Conservation (phyloP, 345 rosid species). For the Citrus sinensis region DVS_A1.0 CM039163.1:43186501-43187000, state of each 20-base stretch:
- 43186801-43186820: background rate
- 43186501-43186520: slow-evolving; percentile 28
- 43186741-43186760: slow-evolving; percentile 54
- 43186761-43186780: slow-evolving; percentile 55
- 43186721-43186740: slow-evolving; percentile 74
- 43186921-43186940: background rate
- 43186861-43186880: background rate
- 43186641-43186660: background rate
- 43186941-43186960: background rate
- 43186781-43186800: slow-evolving; percentile 1
- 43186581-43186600: background rate
- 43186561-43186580: slow-evolving; percentile 34
- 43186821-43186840: background rate
- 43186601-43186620: slow-evolving; percentile 3
- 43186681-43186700: slow-evolving; percentile 75
- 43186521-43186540: slow-evolving; percentile 28
- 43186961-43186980: background rate
- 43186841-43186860: background rate
- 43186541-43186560: slow-evolving; percentile 29
- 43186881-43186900: slow-evolving; percentile 4
- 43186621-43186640: background rate
- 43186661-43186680: slow-evolving; percentile 64
- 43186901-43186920: background rate
- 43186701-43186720: slow-evolving; percentile 71
- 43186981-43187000: background rate